Conservation (phyloP, 768 basidiomycete species). For the Psilocybe sp. region DNA sequence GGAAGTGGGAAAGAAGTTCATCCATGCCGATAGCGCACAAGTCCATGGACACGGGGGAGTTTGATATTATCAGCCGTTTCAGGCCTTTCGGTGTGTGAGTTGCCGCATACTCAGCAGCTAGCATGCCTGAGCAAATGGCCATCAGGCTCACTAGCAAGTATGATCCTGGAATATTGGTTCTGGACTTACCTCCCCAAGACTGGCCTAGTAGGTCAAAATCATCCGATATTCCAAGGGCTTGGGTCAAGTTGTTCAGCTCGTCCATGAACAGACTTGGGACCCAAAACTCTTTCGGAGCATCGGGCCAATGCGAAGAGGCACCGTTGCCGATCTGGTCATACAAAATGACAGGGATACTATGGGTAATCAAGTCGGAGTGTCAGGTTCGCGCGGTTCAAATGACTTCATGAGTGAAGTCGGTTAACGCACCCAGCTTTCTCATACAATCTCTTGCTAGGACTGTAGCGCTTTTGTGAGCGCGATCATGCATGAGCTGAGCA, state of each 20-base stretch:
- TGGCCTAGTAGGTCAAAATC: slow-evolving; percentile 50
- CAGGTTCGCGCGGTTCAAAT: neutral
- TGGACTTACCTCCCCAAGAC: slow-evolving; percentile 33
- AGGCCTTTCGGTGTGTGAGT: slow-evolving; percentile 18
- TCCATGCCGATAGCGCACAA: slow-evolving; percentile 23
- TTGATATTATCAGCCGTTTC: slow-evolving; percentile 27
- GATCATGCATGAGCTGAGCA: neutral
- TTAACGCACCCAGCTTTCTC: slow-evolving; percentile 10
- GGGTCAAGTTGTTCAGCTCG: slow-evolving; percentile 46
- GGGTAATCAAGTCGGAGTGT: slow-evolving; percentile 27
- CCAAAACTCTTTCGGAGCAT: slow-evolving; percentile 54
- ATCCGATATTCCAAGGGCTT: slow-evolving; percentile 38
- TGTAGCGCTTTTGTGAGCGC: neutral
- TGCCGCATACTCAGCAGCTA: slow-evolving; percentile 31
- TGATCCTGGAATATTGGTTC: neutral
- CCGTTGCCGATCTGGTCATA: slow-evolving; percentile 58
- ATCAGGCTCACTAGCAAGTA: slow-evolving; percentile 41
- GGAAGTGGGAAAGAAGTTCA: slow-evolving; percentile 20
- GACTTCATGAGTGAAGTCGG: too few relatives aligned
- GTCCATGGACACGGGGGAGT: slow-evolving; percentile 25
- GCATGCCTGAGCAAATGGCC: slow-evolving; percentile 35
- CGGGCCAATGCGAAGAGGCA: slow-evolving; percentile 48
- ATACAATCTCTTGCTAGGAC: slow-evolving; percentile 13
- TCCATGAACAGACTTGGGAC: slow-evolving; percentile 47
- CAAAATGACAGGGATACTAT: slow-evolving; percentile 46